Conservation (phyloP, 768 basidiomycete genomes). For the Russula vinacea region DNA sequence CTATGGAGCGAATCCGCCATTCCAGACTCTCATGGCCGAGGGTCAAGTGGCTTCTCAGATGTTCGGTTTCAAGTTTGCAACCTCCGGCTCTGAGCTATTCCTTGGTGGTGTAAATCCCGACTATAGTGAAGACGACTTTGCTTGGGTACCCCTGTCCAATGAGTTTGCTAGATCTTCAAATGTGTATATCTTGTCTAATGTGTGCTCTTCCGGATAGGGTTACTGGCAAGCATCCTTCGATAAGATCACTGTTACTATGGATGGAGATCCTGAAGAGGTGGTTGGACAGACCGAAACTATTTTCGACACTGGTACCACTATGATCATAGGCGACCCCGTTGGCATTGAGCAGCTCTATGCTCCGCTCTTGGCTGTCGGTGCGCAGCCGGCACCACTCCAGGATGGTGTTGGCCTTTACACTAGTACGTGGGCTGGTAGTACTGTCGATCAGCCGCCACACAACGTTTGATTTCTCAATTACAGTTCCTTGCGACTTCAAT, state of each 20-base stretch:
- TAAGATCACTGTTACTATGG: constrained; percentile 10
- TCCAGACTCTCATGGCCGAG: constrained; percentile 45
- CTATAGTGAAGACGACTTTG: constrained; percentile 3
- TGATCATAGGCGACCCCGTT: constrained; percentile 26
- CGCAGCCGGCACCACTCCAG: background rate
- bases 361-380: background rate
- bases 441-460: background rate
- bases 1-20: constrained; percentile 32
- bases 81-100: constrained; percentile 32
- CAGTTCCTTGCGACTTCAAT: constrained; percentile 5
- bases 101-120: constrained; percentile 13
- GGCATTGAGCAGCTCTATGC: constrained; percentile 22
- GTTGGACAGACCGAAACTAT: constrained; percentile 15
- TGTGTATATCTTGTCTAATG: background rate
- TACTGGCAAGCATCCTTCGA: constrained; percentile 31
- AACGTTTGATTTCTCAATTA: background rate
- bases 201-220: constrained; percentile 5
- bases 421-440: background rate
- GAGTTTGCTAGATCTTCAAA: background rate
- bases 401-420: background rate
- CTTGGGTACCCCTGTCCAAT: constrained; percentile 6
- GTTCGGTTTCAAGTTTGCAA: constrained; percentile 50
- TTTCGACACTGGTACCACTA: constrained; percentile 32
- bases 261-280: background rate
- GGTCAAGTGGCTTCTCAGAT: constrained; percentile 36